A percentile compares a stretch with the other conserved stretches of the same genome.
phyloP scores from a whole-genome alignment of 345 rosid genomes.

The Dovyalis caffra region DNA sequence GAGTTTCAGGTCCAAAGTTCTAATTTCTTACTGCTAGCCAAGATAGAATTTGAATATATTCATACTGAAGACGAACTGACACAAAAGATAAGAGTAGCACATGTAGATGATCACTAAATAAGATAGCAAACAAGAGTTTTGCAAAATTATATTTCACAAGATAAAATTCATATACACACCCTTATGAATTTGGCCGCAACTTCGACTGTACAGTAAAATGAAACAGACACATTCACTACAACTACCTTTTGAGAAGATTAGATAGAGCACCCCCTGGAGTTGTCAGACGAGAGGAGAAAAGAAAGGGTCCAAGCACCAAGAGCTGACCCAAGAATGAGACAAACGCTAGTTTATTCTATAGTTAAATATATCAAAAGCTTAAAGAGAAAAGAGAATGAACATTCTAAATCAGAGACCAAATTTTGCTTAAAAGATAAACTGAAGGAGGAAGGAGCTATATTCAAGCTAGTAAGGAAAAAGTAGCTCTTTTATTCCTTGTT shows the following conservation, averaged over 20 bases:
- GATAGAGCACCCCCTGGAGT: constrained; percentile 30
- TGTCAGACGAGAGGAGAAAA: constrained; percentile 30
- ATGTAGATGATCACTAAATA: neutral
- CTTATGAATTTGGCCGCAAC: constrained; percentile 28
- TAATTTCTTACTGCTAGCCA: constrained; percentile 5
- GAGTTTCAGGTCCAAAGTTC: constrained; percentile 11
- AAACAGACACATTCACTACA: constrained; percentile 29
- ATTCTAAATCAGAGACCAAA: constrained; percentile 31
- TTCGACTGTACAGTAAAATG: constrained; percentile 41
- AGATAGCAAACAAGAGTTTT: constrained; percentile 8
- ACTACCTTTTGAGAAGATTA: constrained; percentile 34
- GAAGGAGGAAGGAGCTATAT: constrained; percentile 30
- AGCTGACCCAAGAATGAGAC: constrained; percentile 39
- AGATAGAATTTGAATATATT: constrained; percentile 5
- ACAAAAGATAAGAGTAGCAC: neutral
- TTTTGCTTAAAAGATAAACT: constrained; percentile 27
- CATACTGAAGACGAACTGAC: neutral
- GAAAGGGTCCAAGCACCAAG: constrained; percentile 23
- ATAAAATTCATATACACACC: constrained; percentile 36
- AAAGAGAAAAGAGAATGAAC: constrained; percentile 13
- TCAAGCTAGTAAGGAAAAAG: constrained; percentile 32
- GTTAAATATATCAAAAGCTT: constrained; percentile 30
- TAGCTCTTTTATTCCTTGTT: constrained; percentile 49
- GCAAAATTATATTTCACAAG: constrained; percentile 40
- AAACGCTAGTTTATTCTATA: constrained; percentile 27